Base-by-base conservation (phyloP, 2,329 filamentous ascomycete species). In the Trichoderma oligosporum region DNA sequence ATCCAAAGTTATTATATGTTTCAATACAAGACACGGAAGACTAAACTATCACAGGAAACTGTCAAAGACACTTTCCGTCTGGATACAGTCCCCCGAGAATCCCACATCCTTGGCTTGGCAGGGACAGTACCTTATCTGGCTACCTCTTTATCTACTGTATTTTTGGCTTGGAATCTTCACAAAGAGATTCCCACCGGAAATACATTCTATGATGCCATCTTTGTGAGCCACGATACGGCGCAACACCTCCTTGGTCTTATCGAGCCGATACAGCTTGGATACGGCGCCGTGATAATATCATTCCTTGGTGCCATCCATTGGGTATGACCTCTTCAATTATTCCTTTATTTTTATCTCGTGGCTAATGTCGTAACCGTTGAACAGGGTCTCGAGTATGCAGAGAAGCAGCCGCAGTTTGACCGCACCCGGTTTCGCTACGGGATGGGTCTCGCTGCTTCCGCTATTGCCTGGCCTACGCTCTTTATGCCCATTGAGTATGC, bases 301-400 rank as follows among this genome's bases (percentile, higher is more conserved):
- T 97, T 96, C 79, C 82, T 97, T 1, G 93, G 93, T 42, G 92
- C 92, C 31, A 86, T 96, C 66, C 93, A 97, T 73, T 97, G 83
- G 93, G 88, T 76, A 64, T 60, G 72, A 25, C 54, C 6, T 3
- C 5, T 22, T 27, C 4, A n/a, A n/a, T n/a, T n/a, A 9, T 2
- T 2, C 12, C 1, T 6, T 48, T 18, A 14, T 31, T 42, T 11
- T 25, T 2, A 35, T 1, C 2, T 24, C 16, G 25, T 24, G 2
- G 36, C 4, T 22, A 22, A 36, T 7, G 18, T 6, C 0, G 16
- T 31, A 22, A 46, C 44, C 11, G 3, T 31, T 18, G 4, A 11
- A 0, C 12, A 77, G 74, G 92, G 92, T 56, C 79, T 96, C 16
- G 91, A 96, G 73, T 95, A 87, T 71, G 88, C 88, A 49, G 81